Base-by-base conservation (phyloP, 305 asterid species). In the Fraxinus greggii region DNA sequence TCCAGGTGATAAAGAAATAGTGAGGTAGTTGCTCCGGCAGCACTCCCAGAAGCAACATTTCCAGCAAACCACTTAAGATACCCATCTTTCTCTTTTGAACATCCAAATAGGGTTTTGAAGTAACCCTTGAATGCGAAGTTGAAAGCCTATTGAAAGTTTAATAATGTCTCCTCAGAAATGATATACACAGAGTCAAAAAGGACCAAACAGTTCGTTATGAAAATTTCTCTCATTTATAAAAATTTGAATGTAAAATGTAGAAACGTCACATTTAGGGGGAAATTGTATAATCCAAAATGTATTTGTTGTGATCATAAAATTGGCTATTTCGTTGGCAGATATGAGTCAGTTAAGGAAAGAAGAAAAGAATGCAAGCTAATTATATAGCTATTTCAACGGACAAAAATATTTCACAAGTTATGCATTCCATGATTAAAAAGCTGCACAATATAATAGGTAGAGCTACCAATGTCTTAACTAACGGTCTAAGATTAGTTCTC, bases 1-100 rank as follows among this genome's bases (percentile, higher is more conserved):
- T 96, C 99, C 42, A 96, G 89, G 85, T 94, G 99, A 90, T 96
- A 96, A 48, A 96, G 91, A 88, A 94, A 89, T 78, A 92, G 79
- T 48, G 98, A 96, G 42, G 99, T 94, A n/a, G 97, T 94, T 12
- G 98, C 98, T 83, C 98, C 99, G 51, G 99, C 98, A 86, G 98
- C 98, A 88, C 98, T 94, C 79, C 99, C 99, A 0, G 99, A 93
- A 85, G 97, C 98, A 87, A 96, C 94, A 85, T 96, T 96, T 79
- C 98, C 97, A 33, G 97, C 97, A 91, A 94, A 94, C 97, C 98
- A 93, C 89, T 90, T 92, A 10, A 88, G 31, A 84, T 94, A 90
- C 78, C 98, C 98, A 85, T 94, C 95, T 83, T 84, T 90, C 78
- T 91, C 98, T 86, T 91, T 96, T n/a, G 98, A 92, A 85, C 88